phyloP scores from a whole-genome alignment of 495 filamentous ascomycete species.

The Neurospora pannonica region DNA sequence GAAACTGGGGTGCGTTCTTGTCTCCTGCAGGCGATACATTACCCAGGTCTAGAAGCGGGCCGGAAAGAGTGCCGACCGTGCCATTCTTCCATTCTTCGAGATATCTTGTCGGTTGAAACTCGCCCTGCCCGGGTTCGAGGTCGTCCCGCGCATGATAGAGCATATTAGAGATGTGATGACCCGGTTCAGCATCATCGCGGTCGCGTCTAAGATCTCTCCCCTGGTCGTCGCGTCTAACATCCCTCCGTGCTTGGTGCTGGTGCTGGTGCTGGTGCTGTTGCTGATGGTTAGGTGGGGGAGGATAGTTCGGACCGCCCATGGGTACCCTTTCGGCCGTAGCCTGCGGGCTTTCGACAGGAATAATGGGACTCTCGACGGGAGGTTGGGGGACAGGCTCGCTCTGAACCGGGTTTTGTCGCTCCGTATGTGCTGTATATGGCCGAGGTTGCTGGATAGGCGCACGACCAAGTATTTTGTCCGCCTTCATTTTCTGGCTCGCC shows the following conservation, averaged over 20 bases:
- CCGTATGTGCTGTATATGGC: not conserved
- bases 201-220: constrained; percentile 4
- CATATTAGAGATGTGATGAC: constrained; percentile 32
- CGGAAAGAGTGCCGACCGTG: constrained; percentile 40
- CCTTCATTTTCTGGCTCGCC: constrained; percentile 20
- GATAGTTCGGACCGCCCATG: not conserved
- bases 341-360: not conserved
- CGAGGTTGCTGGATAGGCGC: constrained; percentile 7
- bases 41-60: constrained; percentile 39
- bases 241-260: constrained; percentile 8
- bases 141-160: constrained; percentile 36
- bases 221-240: not conserved
- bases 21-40: constrained; percentile 25
- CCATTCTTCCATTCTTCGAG: constrained; percentile 52
- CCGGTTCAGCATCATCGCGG: constrained; percentile 12
- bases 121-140: constrained; percentile 28
- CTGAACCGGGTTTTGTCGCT: not conserved
- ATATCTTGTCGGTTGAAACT: constrained; percentile 36
- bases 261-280: not conserved
- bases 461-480: constrained; percentile 19
- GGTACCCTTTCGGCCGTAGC: not conserved
- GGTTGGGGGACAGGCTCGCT: not conserved
- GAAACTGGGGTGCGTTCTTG: constrained; percentile 28
- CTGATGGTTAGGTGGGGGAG: not conserved
- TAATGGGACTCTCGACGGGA: not conserved